phyloP scores from a whole-genome alignment of 2,329 filamentous ascomycete species.

The Pyrenophora seminiperda region DNA sequence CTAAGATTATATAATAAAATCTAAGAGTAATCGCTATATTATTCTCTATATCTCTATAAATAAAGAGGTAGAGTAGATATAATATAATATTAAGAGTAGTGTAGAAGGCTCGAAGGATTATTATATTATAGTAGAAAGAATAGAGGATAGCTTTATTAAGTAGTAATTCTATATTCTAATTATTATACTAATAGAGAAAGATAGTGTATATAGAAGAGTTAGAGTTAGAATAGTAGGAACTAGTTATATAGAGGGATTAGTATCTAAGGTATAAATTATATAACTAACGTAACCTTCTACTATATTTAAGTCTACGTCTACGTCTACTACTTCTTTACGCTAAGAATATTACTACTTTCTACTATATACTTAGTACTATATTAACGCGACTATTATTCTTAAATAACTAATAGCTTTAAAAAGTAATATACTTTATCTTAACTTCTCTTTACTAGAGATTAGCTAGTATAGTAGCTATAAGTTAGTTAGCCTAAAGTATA shows the following conservation, averaged over 20 bases:
- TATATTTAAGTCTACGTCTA: neutral
- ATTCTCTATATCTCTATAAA: neutral
- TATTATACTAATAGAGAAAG: neutral
- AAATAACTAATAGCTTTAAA: neutral
- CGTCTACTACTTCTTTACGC: neutral
- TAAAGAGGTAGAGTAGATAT: neutral
- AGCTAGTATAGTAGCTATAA: neutral
- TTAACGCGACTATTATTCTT: neutral
- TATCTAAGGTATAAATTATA: neutral
- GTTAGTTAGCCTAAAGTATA: neutral
- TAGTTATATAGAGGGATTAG: neutral
- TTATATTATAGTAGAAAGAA: neutral
- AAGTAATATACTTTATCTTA: neutral
- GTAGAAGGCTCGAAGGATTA: neutral
- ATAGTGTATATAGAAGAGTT: neutral
- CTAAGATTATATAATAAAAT: neutral
- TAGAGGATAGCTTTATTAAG: neutral
- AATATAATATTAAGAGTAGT: neutral
- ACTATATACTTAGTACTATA: neutral
- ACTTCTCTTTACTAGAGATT: neutral
- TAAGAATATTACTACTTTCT: neutral
- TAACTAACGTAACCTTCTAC: neutral
- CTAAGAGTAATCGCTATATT: neutral
- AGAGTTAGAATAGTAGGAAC: neutral
- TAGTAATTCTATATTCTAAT: neutral